phyloP scores from a whole-genome alignment of 2,329 filamentous ascomycete genomes.

The Arthrobotrys iridis region DNA sequence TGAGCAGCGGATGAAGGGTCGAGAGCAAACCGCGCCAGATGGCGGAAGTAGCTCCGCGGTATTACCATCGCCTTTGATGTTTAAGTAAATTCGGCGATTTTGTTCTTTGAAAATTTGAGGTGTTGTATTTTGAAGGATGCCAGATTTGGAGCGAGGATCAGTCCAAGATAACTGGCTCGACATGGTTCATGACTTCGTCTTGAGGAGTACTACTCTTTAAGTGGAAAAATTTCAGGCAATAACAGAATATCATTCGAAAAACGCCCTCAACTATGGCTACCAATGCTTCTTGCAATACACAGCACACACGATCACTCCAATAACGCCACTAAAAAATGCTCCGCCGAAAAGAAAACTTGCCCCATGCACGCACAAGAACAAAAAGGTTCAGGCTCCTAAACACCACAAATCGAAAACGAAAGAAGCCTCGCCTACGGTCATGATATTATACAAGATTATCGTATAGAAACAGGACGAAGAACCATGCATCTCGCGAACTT shows the following conservation, averaged over 20 bases:
- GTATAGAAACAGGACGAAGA: background rate
- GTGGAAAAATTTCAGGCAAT: background rate
- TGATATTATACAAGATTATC: constrained; percentile 46
- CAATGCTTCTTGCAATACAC: constrained; percentile 4
- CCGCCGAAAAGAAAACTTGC: constrained; percentile 17
- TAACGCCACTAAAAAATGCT: constrained; percentile 30
- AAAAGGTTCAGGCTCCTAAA: constrained; percentile 12
- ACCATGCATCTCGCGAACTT: background rate
- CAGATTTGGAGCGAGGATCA: no score
- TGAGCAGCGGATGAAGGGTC: constrained; percentile 11
- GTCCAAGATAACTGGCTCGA: no score
- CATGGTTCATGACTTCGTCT: no score
- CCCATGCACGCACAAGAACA: constrained; percentile 1
- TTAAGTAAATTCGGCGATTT: no score
- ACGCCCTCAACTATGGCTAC: background rate
- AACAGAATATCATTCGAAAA: background rate
- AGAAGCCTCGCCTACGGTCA: constrained; percentile 33
- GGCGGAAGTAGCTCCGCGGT: constrained; percentile 36
- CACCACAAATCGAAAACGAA: constrained; percentile 37
- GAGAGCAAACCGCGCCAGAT: constrained; percentile 13
- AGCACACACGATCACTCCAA: constrained; percentile 26
- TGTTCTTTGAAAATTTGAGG: background rate
- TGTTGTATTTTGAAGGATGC: constrained; percentile 24
- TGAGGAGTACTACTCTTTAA: background rate
- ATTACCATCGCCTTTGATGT: constrained; percentile 22